A percentile compares a stretch with the other conserved stretches of the same genome.
phyloP scores from a whole-genome alignment of 177 flowering plant species.

The Vitis hybrid region DNA sequence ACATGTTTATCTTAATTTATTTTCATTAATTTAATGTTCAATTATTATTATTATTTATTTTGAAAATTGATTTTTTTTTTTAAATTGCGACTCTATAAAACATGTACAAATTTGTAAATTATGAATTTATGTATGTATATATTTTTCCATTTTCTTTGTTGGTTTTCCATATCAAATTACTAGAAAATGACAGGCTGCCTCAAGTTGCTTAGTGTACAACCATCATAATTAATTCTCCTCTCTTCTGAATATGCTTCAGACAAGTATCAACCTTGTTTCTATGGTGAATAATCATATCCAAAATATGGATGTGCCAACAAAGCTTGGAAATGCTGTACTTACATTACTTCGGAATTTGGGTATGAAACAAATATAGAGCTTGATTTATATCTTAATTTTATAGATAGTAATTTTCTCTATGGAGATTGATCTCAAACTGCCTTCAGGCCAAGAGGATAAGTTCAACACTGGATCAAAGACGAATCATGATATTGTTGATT shows the following conservation, averaged over 20 bases:
- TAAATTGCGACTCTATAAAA: no score
- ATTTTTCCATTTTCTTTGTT: no score
- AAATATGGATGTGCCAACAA: neutral
- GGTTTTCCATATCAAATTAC: no score
- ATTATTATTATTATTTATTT: no score
- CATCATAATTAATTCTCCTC: neutral
- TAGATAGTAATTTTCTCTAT: slow-evolving; percentile 6
- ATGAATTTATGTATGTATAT: no score
- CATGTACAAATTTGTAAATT: no score
- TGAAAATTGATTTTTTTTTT: no score
- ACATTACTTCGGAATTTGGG: neutral
- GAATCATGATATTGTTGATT: neutral
- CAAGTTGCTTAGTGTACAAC: no score
- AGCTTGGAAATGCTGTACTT: neutral
- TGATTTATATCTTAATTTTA: neutral
- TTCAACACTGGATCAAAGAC: slow-evolving; percentile 10
- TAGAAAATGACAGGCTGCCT: no score
- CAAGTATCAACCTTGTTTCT: neutral
- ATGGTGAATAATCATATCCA: neutral
- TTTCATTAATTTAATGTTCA: no score
- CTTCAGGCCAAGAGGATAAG: slow-evolving; percentile 21
- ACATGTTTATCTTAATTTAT: no score
- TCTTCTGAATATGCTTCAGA: neutral
- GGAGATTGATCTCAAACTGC: slow-evolving; percentile 41
- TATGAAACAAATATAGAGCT: neutral